A percentile compares a stretch with the other conserved stretches of the same genome.
These are phyloP conservation scores for Entamoeba nuttalli DNA, from an alignment of 208 protist genomes.

Conservation along the genomic window DNA sequence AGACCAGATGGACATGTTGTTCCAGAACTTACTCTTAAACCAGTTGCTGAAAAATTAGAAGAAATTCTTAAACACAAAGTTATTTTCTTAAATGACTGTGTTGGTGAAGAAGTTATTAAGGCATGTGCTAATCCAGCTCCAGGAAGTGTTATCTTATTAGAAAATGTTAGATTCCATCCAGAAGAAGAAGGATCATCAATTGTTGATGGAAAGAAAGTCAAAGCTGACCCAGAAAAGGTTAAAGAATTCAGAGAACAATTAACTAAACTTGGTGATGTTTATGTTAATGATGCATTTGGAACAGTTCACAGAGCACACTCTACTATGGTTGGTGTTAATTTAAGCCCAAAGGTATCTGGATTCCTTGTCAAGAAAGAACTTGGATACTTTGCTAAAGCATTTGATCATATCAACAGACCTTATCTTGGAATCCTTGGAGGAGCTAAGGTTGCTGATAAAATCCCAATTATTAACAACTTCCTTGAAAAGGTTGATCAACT, in stretches of 20 bases:
- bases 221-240: slow-evolving; percentile 39
- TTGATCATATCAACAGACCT: slow-evolving; percentile 50
- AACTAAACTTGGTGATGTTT: slow-evolving; percentile 80
- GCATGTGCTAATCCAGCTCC: slow-evolving; percentile 12
- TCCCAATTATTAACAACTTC: slow-evolving; percentile 92
- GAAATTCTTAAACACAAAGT: slow-evolving; percentile 62
- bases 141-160: slow-evolving; percentile 81
- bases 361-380: slow-evolving; percentile 95
- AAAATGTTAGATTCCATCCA: slow-evolving; percentile 94
- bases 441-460: slow-evolving; percentile 95
- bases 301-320: slow-evolving; percentile 87
- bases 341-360: slow-evolving; percentile 66
- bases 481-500: slow-evolving; percentile 86
- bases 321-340: slow-evolving; percentile 54
- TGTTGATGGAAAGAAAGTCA: slow-evolving; percentile 47
- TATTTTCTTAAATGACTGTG: slow-evolving; percentile 58
- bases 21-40: slow-evolving; percentile 57
- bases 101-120: slow-evolving; percentile 58
- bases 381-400: slow-evolving; percentile 79
- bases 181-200: slow-evolving; percentile 77
- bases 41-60: slow-evolving; percentile 66
- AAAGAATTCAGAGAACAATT: slow-evolving; percentile 56
- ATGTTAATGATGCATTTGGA: slow-evolving; percentile 94
- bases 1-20: slow-evolving; percentile 63
- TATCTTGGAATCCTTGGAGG: slow-evolving; percentile 89